Base-by-base conservation (phyloP, 2,329 filamentous ascomycete species). In the Balansia obtecta region DNA sequence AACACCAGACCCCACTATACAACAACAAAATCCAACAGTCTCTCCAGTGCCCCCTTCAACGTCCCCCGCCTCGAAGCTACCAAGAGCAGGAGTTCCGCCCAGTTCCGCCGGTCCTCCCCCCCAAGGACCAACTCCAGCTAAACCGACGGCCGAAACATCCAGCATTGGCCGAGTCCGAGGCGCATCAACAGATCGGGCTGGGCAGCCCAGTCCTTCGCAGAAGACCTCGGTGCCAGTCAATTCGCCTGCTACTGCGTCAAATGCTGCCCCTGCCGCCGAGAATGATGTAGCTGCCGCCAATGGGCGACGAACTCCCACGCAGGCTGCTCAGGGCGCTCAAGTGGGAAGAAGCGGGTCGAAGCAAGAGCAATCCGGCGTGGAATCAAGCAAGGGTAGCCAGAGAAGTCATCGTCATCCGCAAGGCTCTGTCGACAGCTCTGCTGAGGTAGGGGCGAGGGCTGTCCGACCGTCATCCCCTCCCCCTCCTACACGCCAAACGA, bases 361-460 rank as follows among this genome's bases (percentile, higher is more conserved):
- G 54, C 57, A 65, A 45, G 66, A 75, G 16, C 53, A 63, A 12
- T 54, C 48, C 10, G 63, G 60, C 37, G 53, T 55, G 11, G 61
- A 63, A 13, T 22, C 57, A 1, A 46, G 58, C n/a, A 76, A 66
- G 52, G 57, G 57, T 22, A 67, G 67, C 46, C 63, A 54, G 18
- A 45, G 46, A 32, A 61, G 57, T n/a, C 62, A 63, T 49, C 56
- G 47, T 27, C 75, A 80, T 16, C 72, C 76, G 37, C 82, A 84
- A 60, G 75, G 76, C 30, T 85, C 85, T 0, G 70, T 86, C 12
- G 87, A 93, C 56, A 86, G 79, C 58, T 77, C 75, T 2, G 76
- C 76, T 27, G 84, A 88, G 55, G 71, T 75, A 4, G 65, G 68
- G 1, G 63, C 79, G 34, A 71, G 71, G 58, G 69, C 63, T 52